Evolutionary conservation across 192 early-diverging fungal species (phyloP).

Genomic region (Gigaspora rosea): DNA sequence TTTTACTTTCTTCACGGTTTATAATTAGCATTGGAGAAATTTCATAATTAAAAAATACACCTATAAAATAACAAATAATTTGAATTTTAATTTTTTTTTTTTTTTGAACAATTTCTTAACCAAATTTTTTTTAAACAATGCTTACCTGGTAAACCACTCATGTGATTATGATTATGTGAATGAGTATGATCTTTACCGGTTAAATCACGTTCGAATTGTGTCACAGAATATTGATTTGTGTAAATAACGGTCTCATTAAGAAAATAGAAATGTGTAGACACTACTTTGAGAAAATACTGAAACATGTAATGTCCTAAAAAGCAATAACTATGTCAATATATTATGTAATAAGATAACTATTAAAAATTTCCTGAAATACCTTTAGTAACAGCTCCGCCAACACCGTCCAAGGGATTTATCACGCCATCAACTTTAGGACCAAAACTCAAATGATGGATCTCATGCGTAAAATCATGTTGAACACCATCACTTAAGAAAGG

Average conservation of each 20-base stretch:
- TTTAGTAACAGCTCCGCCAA: conserved; percentile 58
- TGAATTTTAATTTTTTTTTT: background rate
- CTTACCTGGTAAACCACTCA: conserved; percentile 42
- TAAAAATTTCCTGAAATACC: conserved; percentile 46
- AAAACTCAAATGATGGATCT: conserved; percentile 81
- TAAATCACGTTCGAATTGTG: conserved; percentile 77
- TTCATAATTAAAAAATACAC: conserved; percentile 92
- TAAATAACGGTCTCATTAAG: conserved; percentile 65
- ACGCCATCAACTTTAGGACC: conserved; percentile 57
- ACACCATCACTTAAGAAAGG: conserved; percentile 56
- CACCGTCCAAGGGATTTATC: conserved; percentile 64
- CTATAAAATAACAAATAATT: conserved; percentile 40
- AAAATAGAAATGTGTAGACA: conserved; percentile 79
- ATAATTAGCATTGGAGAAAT: conserved; percentile 96
- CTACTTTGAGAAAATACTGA: conserved; percentile 95
- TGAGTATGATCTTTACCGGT: conserved; percentile 34
- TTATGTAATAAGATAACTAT: background rate
- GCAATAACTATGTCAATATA: background rate
- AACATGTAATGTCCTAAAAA: conserved; percentile 50
- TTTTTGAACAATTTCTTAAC: too few relatives aligned
- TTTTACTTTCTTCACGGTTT: conserved; percentile 77
- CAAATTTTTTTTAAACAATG: background rate
- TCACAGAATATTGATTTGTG: conserved; percentile 96
- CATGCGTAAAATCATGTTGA: conserved; percentile 80
- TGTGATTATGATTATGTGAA: conserved; percentile 14